These are phyloP conservation scores for Globisporangium alternatum DNA, from an alignment of 352 stramenopile species.

Conservation along the genomic window DNA sequence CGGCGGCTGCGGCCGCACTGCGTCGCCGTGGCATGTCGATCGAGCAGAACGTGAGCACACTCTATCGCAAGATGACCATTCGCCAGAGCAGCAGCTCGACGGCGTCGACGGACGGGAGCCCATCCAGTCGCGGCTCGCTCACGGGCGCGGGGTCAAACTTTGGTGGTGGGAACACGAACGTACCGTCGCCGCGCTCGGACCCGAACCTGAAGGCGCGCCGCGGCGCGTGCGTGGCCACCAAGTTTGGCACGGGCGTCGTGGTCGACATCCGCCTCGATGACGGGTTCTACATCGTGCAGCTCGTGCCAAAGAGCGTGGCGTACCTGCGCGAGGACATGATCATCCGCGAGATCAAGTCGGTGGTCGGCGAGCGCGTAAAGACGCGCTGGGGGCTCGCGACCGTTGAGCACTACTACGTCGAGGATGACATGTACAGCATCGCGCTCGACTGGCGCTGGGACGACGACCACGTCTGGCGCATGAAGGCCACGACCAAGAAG, in stretches of 20 bases:
- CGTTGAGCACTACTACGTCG: conserved; percentile 81
- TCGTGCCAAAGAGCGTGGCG: conserved; percentile 67
- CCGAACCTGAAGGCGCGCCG: conserved; percentile 38
- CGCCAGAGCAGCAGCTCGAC: conserved; percentile 39
- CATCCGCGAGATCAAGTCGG: conserved; percentile 76
- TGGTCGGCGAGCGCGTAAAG: conserved; percentile 83
- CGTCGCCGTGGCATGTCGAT: conserved; percentile 50
- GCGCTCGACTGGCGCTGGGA: conserved; percentile 87
- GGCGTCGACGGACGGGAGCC: conserved; percentile 15
- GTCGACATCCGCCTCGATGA: conserved; percentile 70
- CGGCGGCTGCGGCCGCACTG: conserved; percentile 24
- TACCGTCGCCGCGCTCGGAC: conserved; percentile 31
- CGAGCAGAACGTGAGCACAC: conserved; percentile 45
- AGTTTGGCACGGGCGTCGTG: conserved; percentile 72
- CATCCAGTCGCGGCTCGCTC: conserved; percentile 19
- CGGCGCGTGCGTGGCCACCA: conserved; percentile 71
- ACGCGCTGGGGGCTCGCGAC: conserved; percentile 82
- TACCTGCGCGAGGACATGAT: conserved; percentile 69
- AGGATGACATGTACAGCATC: conserved; percentile 89
- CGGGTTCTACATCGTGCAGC: conserved; percentile 71
- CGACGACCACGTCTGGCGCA: conserved; percentile 85
- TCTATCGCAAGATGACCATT: conserved; percentile 54
- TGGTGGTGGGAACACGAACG: conserved; percentile 10
- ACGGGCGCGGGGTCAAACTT: conserved; percentile 20
- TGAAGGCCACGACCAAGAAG: conserved; percentile 90